Evolutionary conservation across 768 basidiomycete species (phyloP).

Genomic region (Russula foetens): DNA sequence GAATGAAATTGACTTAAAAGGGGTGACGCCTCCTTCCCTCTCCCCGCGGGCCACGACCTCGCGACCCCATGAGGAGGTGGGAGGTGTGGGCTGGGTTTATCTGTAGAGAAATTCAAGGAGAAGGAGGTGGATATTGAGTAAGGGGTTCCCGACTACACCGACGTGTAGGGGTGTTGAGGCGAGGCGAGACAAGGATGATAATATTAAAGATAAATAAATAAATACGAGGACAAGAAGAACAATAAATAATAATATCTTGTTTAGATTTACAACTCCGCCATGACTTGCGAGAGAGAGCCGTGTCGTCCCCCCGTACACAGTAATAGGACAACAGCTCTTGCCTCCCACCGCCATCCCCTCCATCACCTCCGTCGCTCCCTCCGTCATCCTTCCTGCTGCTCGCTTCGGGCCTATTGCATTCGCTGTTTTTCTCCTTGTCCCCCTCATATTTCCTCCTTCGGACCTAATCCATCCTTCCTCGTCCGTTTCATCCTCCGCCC

Average conservation of each 20-base stretch:
- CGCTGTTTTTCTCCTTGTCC: not conserved
- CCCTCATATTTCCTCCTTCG: not conserved
- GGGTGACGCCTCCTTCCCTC: not conserved
- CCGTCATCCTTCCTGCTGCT: conserved; percentile 9
- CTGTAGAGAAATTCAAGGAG: not conserved
- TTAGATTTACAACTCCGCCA: conserved; percentile 18
- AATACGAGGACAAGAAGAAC: not conserved
- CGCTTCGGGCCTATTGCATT: conserved; percentile 1
- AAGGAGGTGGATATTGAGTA: not conserved
- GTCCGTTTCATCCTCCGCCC: conserved; percentile 13
- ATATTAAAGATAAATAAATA: not conserved
- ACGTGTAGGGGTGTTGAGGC: not conserved
- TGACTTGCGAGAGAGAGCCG: conserved; percentile 12
- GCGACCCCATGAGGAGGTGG: not conserved
- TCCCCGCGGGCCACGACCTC: conserved; percentile 10
- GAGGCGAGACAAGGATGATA: not conserved
- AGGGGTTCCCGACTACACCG: not conserved
- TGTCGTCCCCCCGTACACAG: conserved; percentile 16
- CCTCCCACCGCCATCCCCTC: conserved; percentile 23
- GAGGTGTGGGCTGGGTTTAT: not conserved
- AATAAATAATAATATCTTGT: not conserved
- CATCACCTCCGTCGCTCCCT: conserved; percentile 15
- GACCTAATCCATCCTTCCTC: conserved; percentile 8
- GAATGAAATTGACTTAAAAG: conserved; percentile 3
- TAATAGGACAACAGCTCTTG: conserved; percentile 19